A percentile compares a stretch with the other conserved stretches of the same genome.
Conservation (phyloP, 1,139 yeast genomes). For the Spencermartinsiella ligniputridi region DNA sequence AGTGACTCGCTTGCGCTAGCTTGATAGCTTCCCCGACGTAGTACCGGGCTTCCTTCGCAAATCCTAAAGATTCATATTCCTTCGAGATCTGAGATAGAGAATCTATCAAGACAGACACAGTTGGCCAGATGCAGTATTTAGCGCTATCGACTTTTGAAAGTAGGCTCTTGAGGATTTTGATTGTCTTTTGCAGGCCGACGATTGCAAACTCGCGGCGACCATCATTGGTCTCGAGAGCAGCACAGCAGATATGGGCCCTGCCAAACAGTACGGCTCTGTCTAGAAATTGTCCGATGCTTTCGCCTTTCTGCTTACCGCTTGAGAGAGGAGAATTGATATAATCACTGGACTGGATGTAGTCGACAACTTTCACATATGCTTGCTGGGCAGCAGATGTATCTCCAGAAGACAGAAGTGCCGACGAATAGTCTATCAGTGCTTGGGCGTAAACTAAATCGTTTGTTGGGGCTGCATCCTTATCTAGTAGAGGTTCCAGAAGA, state of each 20-base stretch:
- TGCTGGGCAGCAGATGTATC: neutral
- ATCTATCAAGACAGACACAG: slow-evolving; percentile 1
- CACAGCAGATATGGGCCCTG: neutral
- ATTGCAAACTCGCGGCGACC: neutral
- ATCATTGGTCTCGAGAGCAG: neutral
- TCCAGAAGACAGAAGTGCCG: neutral
- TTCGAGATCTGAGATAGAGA: slow-evolving; percentile 13
- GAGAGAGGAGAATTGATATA: neutral
- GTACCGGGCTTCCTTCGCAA: slow-evolving; percentile 21
- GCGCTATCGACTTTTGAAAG: neutral
- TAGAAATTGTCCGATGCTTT: neutral
- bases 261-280: neutral
- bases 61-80: slow-evolving; percentile 24
- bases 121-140: neutral
- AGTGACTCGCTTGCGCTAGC: slow-evolving; percentile 16
- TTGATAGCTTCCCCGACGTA: slow-evolving; percentile 24
- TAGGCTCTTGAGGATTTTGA: neutral
- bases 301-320: neutral
- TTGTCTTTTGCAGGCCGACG: neutral
- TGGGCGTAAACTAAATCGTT: neutral
- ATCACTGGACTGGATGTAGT: neutral
- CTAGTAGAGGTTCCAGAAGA: neutral
- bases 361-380: neutral
- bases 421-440: neutral
- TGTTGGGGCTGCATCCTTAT: neutral